Conservation (phyloP, 2,329 filamentous ascomycete genomes). For the Onygenales sp. region DNA sequence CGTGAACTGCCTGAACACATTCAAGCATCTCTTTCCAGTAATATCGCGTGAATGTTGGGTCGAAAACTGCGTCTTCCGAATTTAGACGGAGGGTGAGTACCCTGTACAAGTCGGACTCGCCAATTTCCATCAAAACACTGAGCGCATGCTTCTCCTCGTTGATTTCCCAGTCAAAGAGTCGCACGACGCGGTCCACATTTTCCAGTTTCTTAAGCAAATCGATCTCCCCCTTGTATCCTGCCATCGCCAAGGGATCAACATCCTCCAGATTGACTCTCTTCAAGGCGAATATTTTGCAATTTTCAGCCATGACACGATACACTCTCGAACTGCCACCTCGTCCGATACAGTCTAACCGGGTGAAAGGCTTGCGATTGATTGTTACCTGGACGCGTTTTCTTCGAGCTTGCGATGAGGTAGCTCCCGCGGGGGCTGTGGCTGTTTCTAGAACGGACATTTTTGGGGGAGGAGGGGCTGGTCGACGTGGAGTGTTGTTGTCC, state of each 20-base stretch:
- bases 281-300: slow-evolving; percentile 87
- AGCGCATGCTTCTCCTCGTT: slow-evolving; percentile 86
- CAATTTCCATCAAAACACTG: slow-evolving; percentile 92
- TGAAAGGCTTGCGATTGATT: slow-evolving; percentile 86
- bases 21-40: slow-evolving; percentile 99
- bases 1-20: slow-evolving; percentile 81
- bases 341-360: slow-evolving; percentile 79
- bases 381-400: slow-evolving; percentile 76
- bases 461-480: slow-evolving; percentile 66
- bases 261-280: slow-evolving; percentile 89
- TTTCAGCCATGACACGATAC: slow-evolving; percentile 93
- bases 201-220: slow-evolving; percentile 74
- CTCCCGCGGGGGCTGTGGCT: slow-evolving; percentile 73
- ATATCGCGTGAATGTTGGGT: slow-evolving; percentile 85
- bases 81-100: slow-evolving; percentile 67
- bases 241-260: slow-evolving; percentile 72
- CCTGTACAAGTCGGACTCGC: slow-evolving; percentile 84
- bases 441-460: slow-evolving; percentile 97
- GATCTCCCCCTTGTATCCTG: slow-evolving; percentile 90
- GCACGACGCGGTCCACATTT: slow-evolving; percentile 81
- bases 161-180: slow-evolving; percentile 83
- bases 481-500: slow-evolving; percentile 63
- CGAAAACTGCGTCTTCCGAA: slow-evolving; percentile 64
- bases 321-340: slow-evolving; percentile 90
- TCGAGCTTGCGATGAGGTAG: slow-evolving; percentile 60